A percentile compares a stretch with the other conserved stretches of the same genome.
Evolutionary conservation across 2,329 filamentous ascomycete genomes (phyloP).

Genomic region (Cytospora piceicola): DNA sequence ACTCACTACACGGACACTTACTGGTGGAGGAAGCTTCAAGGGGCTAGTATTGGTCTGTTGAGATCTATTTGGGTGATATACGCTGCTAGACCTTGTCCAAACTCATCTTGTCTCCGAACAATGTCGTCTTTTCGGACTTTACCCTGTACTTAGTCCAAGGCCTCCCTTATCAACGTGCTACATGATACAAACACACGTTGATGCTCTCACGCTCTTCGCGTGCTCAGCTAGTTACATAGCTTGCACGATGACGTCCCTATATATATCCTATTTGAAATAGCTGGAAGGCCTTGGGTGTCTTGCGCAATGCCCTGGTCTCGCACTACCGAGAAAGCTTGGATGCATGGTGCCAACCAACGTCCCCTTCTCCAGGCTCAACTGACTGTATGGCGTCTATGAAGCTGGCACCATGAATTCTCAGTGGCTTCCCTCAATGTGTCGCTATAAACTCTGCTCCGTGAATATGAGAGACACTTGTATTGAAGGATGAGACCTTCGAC

Average conservation of each 20-base stretch:
- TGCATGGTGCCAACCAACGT: background rate
- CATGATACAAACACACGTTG: background rate
- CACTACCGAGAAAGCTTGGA: background rate
- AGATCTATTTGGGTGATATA: background rate
- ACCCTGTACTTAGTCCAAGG: background rate
- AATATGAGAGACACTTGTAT: too few relatives aligned
- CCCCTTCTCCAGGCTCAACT: background rate
- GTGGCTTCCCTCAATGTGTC: background rate
- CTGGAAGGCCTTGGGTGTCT: background rate
- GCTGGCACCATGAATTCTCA: too few relatives aligned
- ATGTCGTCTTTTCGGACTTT: background rate
- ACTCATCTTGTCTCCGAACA: background rate
- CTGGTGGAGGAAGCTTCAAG: background rate
- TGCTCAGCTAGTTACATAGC: background rate
- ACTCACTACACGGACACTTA: background rate
- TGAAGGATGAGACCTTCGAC: too few relatives aligned
- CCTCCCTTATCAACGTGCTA: background rate
- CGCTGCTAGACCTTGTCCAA: background rate
- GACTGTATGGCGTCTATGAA: background rate
- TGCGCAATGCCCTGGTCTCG: background rate
- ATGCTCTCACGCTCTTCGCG: background rate
- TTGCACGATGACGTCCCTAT: background rate
- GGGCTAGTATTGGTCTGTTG: constrained; percentile 1
- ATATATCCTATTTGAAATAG: background rate
- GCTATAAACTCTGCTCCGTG: background rate